Evolutionary conservation across 2,329 filamentous ascomycete genomes (phyloP).

Genomic region (Hymenoscyphus scutula): DNA sequence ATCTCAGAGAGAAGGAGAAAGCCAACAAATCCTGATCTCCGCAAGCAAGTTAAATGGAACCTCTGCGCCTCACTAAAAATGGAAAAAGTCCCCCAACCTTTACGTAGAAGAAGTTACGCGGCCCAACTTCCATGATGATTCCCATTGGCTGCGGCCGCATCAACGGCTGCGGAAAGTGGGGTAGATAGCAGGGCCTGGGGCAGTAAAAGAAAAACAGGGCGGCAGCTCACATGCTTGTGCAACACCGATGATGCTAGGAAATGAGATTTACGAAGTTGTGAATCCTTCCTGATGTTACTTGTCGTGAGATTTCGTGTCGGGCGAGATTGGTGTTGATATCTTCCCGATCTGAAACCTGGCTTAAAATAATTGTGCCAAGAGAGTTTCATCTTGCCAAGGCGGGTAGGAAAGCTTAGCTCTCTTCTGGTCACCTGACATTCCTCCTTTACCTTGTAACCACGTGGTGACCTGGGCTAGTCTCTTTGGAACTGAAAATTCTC

Average conservation of each 20-base stretch:
- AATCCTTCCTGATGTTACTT: neutral
- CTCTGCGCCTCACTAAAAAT: neutral
- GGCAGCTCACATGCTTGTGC: neutral
- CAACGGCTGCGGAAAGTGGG: neutral
- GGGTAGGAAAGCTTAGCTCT: neutral
- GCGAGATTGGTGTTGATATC: neutral
- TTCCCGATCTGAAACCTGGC: neutral
- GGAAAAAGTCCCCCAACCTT: neutral
- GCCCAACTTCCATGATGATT: neutral
- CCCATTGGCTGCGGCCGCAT: neutral
- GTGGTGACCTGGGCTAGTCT: too few species aligned
- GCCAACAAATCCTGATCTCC: neutral
- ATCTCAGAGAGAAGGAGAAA: neutral
- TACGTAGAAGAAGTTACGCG: neutral
- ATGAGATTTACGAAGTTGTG: neutral
- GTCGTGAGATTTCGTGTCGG: neutral
- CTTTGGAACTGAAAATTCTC: neutral
- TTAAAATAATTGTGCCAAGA: neutral
- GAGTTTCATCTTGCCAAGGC: neutral
- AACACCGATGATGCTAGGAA: neutral
- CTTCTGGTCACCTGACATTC: neutral
- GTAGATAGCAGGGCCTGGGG: neutral
- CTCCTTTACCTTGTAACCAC: too few species aligned
- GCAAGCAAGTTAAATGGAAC: neutral
- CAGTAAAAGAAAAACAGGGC: neutral